phyloP scores from a whole-genome alignment of 805 yeast species.

The Cyberlindnera euphorbiae region DNA sequence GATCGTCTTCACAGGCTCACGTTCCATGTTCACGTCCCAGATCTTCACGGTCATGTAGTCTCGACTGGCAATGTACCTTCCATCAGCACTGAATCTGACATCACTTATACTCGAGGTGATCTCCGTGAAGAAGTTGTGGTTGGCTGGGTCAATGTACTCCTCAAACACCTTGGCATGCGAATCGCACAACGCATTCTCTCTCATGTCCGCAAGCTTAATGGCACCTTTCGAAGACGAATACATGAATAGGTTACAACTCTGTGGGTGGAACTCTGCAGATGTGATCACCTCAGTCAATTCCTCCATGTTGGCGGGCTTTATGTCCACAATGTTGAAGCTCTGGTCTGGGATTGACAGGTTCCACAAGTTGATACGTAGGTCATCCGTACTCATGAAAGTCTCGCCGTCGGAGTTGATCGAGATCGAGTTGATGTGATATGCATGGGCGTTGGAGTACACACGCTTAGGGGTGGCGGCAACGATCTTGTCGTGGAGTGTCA shows the following conservation, averaged over 20 bases:
- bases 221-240: slow-evolving; percentile 95
- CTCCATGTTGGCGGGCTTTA: slow-evolving; percentile 97
- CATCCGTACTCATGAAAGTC: slow-evolving; percentile 90
- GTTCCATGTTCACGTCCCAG: slow-evolving; percentile 98
- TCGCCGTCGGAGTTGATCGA: slow-evolving; percentile 94
- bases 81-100: slow-evolving; percentile 87
- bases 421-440: slow-evolving; percentile 95
- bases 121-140: slow-evolving; percentile 95
- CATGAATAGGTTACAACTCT: slow-evolving; percentile 88
- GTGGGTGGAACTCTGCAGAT: slow-evolving; percentile 93
- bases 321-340: slow-evolving; percentile 94
- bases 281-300: slow-evolving; percentile 98
- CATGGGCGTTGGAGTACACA: slow-evolving; percentile 93
- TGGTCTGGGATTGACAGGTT: slow-evolving; percentile 91
- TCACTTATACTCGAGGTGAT: slow-evolving; percentile 93
- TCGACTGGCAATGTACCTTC: slow-evolving; percentile 91
- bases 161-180: slow-evolving; percentile 82
- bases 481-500: slow-evolving; percentile 91
- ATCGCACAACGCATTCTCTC: slow-evolving; percentile 92
- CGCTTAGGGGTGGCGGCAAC: slow-evolving; percentile 92
- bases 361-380: slow-evolving; percentile 93
- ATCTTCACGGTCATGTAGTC: slow-evolving; percentile 96
- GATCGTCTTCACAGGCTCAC: slow-evolving; percentile 88
- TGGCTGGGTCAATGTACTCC: slow-evolving; percentile 87
- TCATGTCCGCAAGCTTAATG: slow-evolving; percentile 93